These are phyloP conservation scores for Phytopythium kandeliae DNA, from an alignment of 352 stramenopile genomes.

Conservation along the genomic window DNA sequence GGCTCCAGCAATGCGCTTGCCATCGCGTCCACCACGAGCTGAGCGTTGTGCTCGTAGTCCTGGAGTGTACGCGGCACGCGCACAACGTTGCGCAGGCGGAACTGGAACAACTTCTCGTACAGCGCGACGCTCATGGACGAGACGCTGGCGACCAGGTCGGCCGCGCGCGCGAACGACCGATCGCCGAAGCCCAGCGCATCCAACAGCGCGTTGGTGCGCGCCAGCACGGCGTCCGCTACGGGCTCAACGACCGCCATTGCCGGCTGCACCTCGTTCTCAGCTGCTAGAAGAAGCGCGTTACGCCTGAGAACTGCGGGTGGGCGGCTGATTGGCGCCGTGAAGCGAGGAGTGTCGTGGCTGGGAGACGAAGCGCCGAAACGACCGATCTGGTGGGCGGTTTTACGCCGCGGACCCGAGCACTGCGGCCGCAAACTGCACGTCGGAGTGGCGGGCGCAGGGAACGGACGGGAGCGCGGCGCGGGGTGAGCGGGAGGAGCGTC, in stretches of 20 bases:
- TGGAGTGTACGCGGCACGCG: slow-evolving; percentile 46
- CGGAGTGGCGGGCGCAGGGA: too few species aligned
- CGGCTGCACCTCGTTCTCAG: neutral
- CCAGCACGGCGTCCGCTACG: slow-evolving; percentile 8
- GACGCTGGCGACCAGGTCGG: slow-evolving; percentile 80
- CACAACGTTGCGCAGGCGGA: slow-evolving; percentile 65
- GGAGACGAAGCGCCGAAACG: neutral
- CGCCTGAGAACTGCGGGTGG: neutral
- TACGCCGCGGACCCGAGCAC: neutral
- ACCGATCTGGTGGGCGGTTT: neutral
- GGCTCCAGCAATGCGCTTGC: slow-evolving; percentile 64
- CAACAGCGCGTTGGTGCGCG: slow-evolving; percentile 75
- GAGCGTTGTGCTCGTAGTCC: slow-evolving; percentile 86
- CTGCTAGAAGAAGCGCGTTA: too few species aligned
- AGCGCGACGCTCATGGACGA: slow-evolving; percentile 91
- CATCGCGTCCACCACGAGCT: slow-evolving; percentile 82
- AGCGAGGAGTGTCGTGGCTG: neutral
- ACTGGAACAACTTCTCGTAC: slow-evolving; percentile 89
- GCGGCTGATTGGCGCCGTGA: neutral
- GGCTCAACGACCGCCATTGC: neutral
- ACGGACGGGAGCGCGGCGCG: neutral
- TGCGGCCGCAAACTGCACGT: neutral
- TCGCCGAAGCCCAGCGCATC: slow-evolving; percentile 71
- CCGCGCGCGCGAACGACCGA: slow-evolving; percentile 63
- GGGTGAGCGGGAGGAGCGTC: neutral